Base-by-base conservation (phyloP, 1,284 basidiomycete genomes). In the Coniferiporia sulphurascens region DNA sequence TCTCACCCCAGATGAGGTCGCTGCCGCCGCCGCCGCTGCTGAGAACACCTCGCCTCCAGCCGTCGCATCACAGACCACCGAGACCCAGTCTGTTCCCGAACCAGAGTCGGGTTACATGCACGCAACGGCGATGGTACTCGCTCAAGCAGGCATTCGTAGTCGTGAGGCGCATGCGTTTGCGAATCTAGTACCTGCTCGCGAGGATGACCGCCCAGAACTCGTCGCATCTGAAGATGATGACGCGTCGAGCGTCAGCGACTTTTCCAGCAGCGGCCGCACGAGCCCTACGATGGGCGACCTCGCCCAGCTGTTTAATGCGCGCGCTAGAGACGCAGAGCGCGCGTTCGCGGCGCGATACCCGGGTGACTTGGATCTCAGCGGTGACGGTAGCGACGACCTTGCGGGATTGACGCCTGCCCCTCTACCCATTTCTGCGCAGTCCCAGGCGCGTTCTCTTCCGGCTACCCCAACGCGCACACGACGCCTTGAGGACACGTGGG, bases 1-100 rank as follows among this genome's bases (percentile, higher is more conserved):
- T 70, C 67, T 87, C 66, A 78, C 79, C 69, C 75, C 67, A 27
- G 63, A 66, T 35, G 62, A 68, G 58, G 34, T 56, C 38, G 52
- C 38, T 8, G 38, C 38, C 15, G 38, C 9, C 3, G 38, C 38
- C 15, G 38, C 36, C 13, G 36, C 36, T 38, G 36, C 15, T 15
- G 38, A 3, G 3, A 41, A 5, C 27, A 5, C 27, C 27, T 27
- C 27, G 27, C 27, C 7, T 41, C 15, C 38, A 41, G 38, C 15
- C 7, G 38, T 10, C 9, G 38, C 38, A 5, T 27, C 27, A 10
- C 38, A 41, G 38, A 15, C 15, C 38, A 10, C 38, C 15, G 38
- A 41, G 38, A 3, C 38, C 12, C 38, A 41, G 38, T 12, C 38
- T 8, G 9, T 15, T 12, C 38, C 38, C 15, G 12, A 12, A 8